phyloP scores from a whole-genome alignment of 2,329 filamentous ascomycete species.

The Trichoderma gracile region DNA sequence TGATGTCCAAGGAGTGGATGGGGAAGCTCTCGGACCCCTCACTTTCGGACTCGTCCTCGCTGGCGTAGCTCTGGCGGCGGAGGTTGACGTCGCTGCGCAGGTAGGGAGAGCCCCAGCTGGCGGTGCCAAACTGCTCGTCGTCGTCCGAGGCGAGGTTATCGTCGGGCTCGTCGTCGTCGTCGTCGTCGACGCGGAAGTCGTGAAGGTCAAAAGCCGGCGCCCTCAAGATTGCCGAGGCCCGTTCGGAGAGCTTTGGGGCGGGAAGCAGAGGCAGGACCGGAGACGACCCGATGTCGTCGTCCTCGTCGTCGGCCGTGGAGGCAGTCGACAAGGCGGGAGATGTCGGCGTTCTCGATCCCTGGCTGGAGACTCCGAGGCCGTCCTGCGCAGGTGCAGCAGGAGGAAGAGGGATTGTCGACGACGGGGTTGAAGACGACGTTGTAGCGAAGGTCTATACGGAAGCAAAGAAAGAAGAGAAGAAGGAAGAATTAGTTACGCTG shows the following conservation, averaged over 20 bases:
- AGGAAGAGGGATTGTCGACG: constrained; percentile 52
- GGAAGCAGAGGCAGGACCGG: constrained; percentile 60
- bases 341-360: constrained; percentile 43
- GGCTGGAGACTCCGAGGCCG: constrained; percentile 46
- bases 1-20: constrained; percentile 61
- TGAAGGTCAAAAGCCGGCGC: constrained; percentile 47
- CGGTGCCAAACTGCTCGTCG: constrained; percentile 58
- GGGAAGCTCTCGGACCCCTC: constrained; percentile 60
- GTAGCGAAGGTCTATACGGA: constrained; percentile 46
- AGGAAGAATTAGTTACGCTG: constrained; percentile 33
- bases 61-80: constrained; percentile 56
- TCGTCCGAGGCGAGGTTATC: constrained; percentile 16
- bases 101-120: constrained; percentile 92
- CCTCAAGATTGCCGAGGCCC: constrained; percentile 56
- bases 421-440: constrained; percentile 55
- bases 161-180: constrained; percentile 25
- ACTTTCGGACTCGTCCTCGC: constrained; percentile 57
- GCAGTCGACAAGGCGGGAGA: constrained; percentile 63
- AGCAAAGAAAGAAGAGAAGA: constrained; percentile 23
- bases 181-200: constrained; percentile 24
- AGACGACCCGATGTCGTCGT: constrained; percentile 56
- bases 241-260: constrained; percentile 58
- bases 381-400: constrained; percentile 65
- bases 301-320: constrained; percentile 60
- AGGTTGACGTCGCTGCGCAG: constrained; percentile 61